These are phyloP conservation scores for Myriangium duriaei DNA, from an alignment of 2,329 filamentous ascomycete species.

Conservation along the genomic window DNA sequence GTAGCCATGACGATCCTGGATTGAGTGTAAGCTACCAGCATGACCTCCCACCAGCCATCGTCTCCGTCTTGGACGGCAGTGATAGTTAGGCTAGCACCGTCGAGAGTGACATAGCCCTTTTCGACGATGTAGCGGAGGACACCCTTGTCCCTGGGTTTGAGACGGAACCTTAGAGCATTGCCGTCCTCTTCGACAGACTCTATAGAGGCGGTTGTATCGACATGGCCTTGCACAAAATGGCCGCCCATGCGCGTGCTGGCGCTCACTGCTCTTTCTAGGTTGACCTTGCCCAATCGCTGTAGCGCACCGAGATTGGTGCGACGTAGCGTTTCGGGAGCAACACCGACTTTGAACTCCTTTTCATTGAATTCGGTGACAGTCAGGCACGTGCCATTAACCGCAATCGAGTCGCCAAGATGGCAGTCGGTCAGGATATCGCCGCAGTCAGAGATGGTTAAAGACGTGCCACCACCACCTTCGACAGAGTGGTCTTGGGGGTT, in stretches of 20 bases:
- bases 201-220: conserved; percentile 77
- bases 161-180: conserved; percentile 77
- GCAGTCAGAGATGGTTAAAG: conserved; percentile 67
- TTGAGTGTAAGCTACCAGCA: conserved; percentile 95
- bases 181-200: conserved; percentile 64
- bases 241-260: conserved; percentile 92
- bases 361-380: conserved; percentile 67
- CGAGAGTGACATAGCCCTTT: conserved; percentile 90
- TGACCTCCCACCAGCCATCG: conserved; percentile 84
- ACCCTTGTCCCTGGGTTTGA: conserved; percentile 55
- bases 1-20: conserved; percentile 72
- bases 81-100: conserved; percentile 88
- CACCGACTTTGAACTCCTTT: conserved; percentile 71
- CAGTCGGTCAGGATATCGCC: conserved; percentile 71
- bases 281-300: conserved; percentile 54
- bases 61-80: conserved; percentile 70
- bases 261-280: conserved; percentile 86
- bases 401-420: conserved; percentile 84
- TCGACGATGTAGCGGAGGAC: conserved; percentile 83
- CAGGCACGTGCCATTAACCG: conserved; percentile 89
- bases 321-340: conserved; percentile 89
- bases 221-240: conserved; percentile 95
- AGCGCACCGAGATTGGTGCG: conserved; percentile 86
- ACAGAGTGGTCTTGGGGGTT: conserved; percentile 64
- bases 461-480: conserved; percentile 66